Base-by-base conservation (phyloP, 371 early-diverging fungal species). In the Lichtheimia corymbifera region DNA sequence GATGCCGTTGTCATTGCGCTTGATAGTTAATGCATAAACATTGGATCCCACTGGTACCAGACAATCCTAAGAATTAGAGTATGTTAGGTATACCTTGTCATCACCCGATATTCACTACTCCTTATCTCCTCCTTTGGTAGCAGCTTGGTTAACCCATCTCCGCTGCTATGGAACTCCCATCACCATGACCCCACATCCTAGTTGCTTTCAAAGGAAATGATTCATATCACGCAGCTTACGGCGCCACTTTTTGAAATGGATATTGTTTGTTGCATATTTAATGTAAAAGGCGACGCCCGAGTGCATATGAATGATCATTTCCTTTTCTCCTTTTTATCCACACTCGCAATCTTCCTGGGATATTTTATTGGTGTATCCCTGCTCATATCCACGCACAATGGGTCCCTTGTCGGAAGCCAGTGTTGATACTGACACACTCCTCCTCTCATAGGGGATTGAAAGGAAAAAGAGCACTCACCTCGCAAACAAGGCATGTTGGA, bases 401-500 rank as follows among this genome's bases (percentile, higher is more conserved):
- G 13, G 9, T 50, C 51, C 51, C 25, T 22, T 5, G 28, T 52
- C 27, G 52, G 28, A 25, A 52, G 17, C 41, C 54, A 30, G 24
- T n/a, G 14, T 27, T 6, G 14, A 52, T 5, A 15, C 53, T 27
- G 11, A 52, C 35, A 30, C 30, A 24, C 27, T 27, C 53, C 13
- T 50, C 47, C 17, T 41, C 22, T 22, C 41, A 41, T 14, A 15
- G 22, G 15, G 22, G 15, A 17, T 24, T 17, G 30, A 40, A 56
- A 56, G 17, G 9, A 45, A 15, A 52, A 41, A 24, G 17, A 17
- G 20, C 58, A 17, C 45, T 58, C 55, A 60, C 65, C 55, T 64
- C 65, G 28, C 65, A 64, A 17, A 59, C 43, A 54, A 64, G 55
- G 27, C 65, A 64, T 28, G 50, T 25, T 20, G 52, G 41, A 41